phyloP scores from a whole-genome alignment of 352 stramenopile species.

The Globisporangium nagaii region DNA sequence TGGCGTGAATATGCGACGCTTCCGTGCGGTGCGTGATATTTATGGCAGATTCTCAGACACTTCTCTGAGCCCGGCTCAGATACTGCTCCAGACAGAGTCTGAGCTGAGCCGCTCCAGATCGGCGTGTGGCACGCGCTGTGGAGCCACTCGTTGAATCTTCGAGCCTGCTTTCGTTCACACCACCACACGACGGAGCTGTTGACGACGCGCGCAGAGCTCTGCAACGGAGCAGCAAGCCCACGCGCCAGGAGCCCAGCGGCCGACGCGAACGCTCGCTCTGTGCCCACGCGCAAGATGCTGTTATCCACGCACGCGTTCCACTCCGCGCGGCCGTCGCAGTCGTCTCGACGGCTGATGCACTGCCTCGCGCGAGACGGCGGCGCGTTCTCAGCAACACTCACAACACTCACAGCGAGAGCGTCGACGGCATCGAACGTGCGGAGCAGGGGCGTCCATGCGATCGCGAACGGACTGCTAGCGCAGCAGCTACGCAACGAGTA shows the following conservation, averaged over 20 bases:
- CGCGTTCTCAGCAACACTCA: background rate
- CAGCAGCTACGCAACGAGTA: slow-evolving; percentile 6
- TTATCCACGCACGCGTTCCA: slow-evolving; percentile 16
- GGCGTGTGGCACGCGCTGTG: background rate
- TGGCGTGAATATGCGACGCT: slow-evolving; percentile 2
- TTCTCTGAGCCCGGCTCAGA: background rate
- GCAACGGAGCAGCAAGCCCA: background rate
- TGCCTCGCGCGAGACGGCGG: background rate
- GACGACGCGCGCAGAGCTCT: background rate
- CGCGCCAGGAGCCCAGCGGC: too few relatives aligned
- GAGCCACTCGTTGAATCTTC: background rate
- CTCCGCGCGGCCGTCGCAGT: background rate
- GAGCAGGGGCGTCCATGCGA: background rate
- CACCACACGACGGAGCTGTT: background rate
- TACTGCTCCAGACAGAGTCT: background rate
- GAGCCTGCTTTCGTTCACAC: background rate
- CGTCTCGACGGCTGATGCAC: slow-evolving; percentile 9
- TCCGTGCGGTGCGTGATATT: background rate
- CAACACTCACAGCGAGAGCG: background rate
- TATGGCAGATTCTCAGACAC: background rate
- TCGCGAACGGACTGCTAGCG: slow-evolving; percentile 1
- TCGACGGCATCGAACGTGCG: background rate
- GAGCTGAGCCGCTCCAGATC: background rate
- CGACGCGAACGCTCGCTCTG: background rate
- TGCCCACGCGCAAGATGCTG: slow-evolving; percentile 12